Base-by-base conservation (phyloP, 1,139 yeast genomes). In the Torulaspora globosa region DNA sequence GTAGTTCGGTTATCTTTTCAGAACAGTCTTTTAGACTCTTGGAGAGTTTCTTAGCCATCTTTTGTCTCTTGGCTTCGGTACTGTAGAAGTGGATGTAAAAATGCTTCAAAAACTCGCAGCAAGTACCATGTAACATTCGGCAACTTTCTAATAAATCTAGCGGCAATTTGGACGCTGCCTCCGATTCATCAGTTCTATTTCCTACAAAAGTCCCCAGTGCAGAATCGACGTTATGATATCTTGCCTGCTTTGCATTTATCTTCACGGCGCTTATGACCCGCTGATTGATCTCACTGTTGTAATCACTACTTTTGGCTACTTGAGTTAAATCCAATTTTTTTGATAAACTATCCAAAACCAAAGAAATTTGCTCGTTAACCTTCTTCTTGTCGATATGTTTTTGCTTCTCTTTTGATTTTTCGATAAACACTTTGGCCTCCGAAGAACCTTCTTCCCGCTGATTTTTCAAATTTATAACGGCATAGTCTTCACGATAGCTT, bases 51-150 rank as follows among this genome's bases (percentile, higher is more conserved):
- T 71, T 67, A 15, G 79, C 68, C 15, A 71, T 69, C 1, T 59
- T 54, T 9, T 78, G 79, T 50, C 76, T 76, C 19, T 75, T 68
- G 14, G 78, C 72, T 44, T 79, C 83, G 10, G 80, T 79, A 26
- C 80, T 76, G 52, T 74, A 75, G 56, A 78, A 79, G 57, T 79
- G 80, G 5, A 73, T 62, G 84, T 88, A 84, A 60, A 83, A 84
- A 61, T 84, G 90, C 47, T 79, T 75, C 38, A 84, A 62, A 58
- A 83, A 83, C 62, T 84, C 92, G 33, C 80, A 73, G 1, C 88
- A 77, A 0, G 90, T 82, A 1, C 82, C 76, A 59, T 84, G 89
- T 15, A 79, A 70, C 27, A 78, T 60, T 35, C 79, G 60, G 16
- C 78, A 62, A 41, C 69, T 64, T 46, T 76, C 79, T 18, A 75